Evolutionary conservation across 371 early-diverging fungal species (phyloP).

Genomic region (Caulochytrium protostelioides): DNA sequence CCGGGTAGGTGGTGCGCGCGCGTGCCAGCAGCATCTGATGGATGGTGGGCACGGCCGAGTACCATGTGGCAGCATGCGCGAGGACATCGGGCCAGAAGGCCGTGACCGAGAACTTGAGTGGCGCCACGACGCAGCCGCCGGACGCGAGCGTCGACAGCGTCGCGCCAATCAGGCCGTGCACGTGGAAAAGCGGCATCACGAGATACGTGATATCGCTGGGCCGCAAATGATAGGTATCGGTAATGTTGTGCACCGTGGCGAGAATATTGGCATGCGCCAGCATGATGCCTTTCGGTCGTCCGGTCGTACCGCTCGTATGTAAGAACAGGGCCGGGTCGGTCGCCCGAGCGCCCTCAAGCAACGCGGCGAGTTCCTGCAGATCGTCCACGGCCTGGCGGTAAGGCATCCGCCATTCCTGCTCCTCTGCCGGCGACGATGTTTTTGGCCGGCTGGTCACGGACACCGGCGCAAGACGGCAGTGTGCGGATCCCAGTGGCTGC

Average conservation of each 20-base stretch:
- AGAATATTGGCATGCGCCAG: slow-evolving; percentile 57
- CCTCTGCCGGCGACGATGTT: too few relatives aligned
- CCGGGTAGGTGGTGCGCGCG: slow-evolving; percentile 14
- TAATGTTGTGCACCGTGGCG: slow-evolving; percentile 49
- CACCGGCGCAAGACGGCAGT: too few relatives aligned
- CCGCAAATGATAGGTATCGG: slow-evolving; percentile 38
- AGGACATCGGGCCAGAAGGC: slow-evolving; percentile 54
- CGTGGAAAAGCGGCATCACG: slow-evolving; percentile 85
- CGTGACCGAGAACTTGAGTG: slow-evolving; percentile 54
- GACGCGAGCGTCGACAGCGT: slow-evolving; percentile 46
- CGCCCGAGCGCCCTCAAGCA: too few relatives aligned
- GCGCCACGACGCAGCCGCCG: slow-evolving; percentile 57
- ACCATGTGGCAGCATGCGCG: slow-evolving; percentile 22
- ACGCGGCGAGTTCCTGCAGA: too few relatives aligned
- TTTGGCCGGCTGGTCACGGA: too few relatives aligned
- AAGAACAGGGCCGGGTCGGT: slow-evolving; percentile 46
- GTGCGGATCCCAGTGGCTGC: too few relatives aligned
- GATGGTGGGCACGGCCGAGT: slow-evolving; percentile 55
- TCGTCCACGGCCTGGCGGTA: too few relatives aligned
- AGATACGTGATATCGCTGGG: slow-evolving; percentile 40
- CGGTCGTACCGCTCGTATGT: slow-evolving; percentile 31
- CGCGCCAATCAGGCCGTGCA: slow-evolving; percentile 65
- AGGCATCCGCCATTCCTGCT: too few relatives aligned
- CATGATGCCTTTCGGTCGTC: slow-evolving; percentile 37
- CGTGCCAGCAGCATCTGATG: slow-evolving; percentile 33